phyloP scores from a whole-genome alignment of 2,329 filamentous ascomycete genomes.

The Fusarium equiseti region DNA sequence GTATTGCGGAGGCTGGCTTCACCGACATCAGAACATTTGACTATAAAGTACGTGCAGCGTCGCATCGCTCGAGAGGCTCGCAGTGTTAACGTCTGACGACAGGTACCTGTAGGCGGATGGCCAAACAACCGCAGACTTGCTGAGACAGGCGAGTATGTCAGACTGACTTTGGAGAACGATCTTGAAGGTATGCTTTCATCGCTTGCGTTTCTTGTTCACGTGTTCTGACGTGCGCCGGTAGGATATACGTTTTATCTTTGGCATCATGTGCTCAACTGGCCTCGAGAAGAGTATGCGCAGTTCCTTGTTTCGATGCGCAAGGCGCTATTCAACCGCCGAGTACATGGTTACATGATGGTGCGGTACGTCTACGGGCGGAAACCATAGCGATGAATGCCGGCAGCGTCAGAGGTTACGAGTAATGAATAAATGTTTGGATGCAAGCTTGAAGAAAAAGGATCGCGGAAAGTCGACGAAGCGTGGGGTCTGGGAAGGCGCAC shows the following conservation, averaged over 20 bases:
- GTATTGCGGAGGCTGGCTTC: constrained; percentile 39
- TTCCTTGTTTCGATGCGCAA: constrained; percentile 32
- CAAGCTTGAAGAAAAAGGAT: neutral
- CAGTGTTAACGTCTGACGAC: neutral
- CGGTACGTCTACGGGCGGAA: constrained; percentile 42
- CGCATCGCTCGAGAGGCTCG: neutral
- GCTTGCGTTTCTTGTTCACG: neutral
- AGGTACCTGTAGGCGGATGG: constrained; percentile 43
- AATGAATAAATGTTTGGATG: neutral
- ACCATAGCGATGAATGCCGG: neutral
- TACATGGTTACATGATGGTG: constrained; percentile 40
- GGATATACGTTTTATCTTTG: constrained; percentile 39
- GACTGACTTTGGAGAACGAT: constrained; percentile 42
- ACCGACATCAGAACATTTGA: constrained; percentile 29
- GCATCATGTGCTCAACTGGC: constrained; percentile 39
- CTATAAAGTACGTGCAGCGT: constrained; percentile 31
- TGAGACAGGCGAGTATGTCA: constrained; percentile 38
- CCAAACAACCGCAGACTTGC: constrained; percentile 38
- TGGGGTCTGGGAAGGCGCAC: neutral
- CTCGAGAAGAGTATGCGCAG: constrained; percentile 35
- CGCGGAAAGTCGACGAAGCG: neutral
- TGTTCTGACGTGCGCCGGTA: neutral
- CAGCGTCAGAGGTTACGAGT: neutral
- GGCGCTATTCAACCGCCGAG: constrained; percentile 26
- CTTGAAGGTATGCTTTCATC: constrained; percentile 24